Evolutionary conservation across 2,329 filamentous ascomycete genomes (phyloP), one percentile per base, ranked within the genome.

Genomic region (Hymenoscyphus salicellus): DNA sequence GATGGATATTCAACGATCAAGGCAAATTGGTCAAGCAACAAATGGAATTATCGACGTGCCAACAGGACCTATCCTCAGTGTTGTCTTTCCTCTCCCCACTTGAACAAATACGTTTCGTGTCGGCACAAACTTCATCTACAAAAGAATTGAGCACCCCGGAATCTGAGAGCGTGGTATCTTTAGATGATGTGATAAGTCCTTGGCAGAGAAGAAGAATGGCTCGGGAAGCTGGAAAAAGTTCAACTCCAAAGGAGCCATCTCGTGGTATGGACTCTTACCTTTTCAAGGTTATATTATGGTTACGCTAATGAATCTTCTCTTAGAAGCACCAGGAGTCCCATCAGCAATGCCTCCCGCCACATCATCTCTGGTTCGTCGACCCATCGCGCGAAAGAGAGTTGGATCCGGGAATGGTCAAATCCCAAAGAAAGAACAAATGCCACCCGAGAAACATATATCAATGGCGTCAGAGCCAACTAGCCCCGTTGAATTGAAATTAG

Each of bases 11-110:
- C 46, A 56, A 61, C 36, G 60, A 56, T 16, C 20, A n/a, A 26
- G 60, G 43, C n/a, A 38, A 61, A 55, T 17, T 61, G 26, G 49
- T 56, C 5, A 61, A 46, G 33, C 60, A 55, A 6, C 16, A 36
- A 4, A 36, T 61, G 20, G 30, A 61, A 23, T 3, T 61, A 11
- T 61, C 60, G 20, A 56, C 49, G 11, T 61, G 60, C 17, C 60
- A 61, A n/a, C 60, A 61, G 28, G 60, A 46, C 46, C 55, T 61
- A 41, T 61, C 33, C n/a, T 55, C 46, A 38, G 46, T 56, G 26
- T 30, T 61, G 4, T 46, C 60, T 30, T 36, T 61, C n/a, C 60
- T 61, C 60, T 23, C 6, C 23, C 32, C 60, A n/a, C 49, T 61
- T 23, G 49, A 61, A 55, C 28, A 49, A n/a, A 33, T 26, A 30